phyloP scores from a whole-genome alignment of 2,329 filamentous ascomycete species.

The Xylaria sp. region DNA sequence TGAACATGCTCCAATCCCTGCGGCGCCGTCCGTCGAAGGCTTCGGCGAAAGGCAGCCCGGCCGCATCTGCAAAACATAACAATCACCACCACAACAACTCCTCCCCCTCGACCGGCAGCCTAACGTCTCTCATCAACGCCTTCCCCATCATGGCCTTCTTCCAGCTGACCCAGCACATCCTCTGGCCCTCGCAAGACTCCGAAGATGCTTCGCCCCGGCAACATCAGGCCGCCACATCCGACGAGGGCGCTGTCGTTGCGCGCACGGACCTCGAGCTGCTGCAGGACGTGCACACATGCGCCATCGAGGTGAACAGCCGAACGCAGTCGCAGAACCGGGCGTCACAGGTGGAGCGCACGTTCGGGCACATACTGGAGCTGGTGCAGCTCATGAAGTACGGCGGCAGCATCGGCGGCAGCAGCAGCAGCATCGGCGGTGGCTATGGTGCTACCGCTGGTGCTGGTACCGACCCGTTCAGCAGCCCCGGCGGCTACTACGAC shows the following conservation, averaged over 20 bases:
- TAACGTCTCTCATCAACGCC: neutral
- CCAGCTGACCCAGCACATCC: neutral
- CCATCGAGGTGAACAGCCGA: neutral
- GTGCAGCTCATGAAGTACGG: neutral
- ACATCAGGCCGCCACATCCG: too few species aligned
- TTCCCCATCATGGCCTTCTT: neutral
- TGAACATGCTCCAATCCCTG: neutral
- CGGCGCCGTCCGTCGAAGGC: neutral
- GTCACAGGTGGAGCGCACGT: neutral
- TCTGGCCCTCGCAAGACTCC: neutral
- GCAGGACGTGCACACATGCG: neutral
- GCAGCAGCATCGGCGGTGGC: too few species aligned
- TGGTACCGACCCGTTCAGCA: neutral
- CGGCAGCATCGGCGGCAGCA: too few species aligned
- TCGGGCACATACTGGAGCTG: neutral
- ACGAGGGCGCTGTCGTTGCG: neutral
- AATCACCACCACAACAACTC: too few species aligned
- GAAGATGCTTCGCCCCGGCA: neutral
- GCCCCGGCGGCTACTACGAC: neutral
- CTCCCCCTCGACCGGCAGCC: neutral
- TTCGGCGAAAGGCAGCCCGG: too few species aligned
- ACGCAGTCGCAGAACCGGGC: neutral
- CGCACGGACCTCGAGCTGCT: neutral
- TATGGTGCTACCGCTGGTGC: neutral
- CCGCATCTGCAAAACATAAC: neutral